phyloP scores from a whole-genome alignment of 2,329 filamentous ascomycete genomes.

The Teratosphaeria viscida region DNA sequence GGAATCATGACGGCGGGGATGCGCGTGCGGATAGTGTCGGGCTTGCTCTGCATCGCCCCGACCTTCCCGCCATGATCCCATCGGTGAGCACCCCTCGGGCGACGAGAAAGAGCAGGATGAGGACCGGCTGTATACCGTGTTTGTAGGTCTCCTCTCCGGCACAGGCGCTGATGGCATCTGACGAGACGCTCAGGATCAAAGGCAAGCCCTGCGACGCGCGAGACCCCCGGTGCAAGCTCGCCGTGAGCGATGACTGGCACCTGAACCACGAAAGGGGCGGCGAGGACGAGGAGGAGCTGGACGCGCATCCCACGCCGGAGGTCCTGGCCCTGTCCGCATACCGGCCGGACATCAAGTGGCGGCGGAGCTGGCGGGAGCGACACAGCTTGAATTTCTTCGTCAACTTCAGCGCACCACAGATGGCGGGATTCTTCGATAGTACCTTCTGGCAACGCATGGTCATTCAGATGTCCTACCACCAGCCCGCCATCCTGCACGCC shows the following conservation, averaged over 20 bases:
- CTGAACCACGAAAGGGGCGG: slow-evolving; percentile 9
- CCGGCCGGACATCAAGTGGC: slow-evolving; percentile 21
- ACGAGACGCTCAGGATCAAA: slow-evolving; percentile 13
- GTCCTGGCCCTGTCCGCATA: slow-evolving; percentile 10
- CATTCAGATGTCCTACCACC: slow-evolving; percentile 23
- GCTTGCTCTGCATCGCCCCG: background rate
- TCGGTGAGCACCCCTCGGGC: background rate
- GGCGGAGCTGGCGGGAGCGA: slow-evolving; percentile 22
- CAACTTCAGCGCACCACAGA: slow-evolving; percentile 29
- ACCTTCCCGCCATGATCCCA: background rate
- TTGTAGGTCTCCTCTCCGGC: slow-evolving; percentile 13
- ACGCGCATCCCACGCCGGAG: slow-evolving; percentile 4
- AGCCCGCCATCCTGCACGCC: slow-evolving; percentile 24
- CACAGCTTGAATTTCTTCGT: slow-evolving; percentile 26
- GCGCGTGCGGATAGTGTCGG: background rate
- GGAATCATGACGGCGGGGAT: background rate
- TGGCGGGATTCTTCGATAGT: slow-evolving; percentile 25
- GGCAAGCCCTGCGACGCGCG: slow-evolving; percentile 19
- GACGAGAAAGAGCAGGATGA: slow-evolving; percentile 13
- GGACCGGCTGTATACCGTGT: slow-evolving; percentile 25
- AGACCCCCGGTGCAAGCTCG: slow-evolving; percentile 17
- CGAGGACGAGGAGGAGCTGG: slow-evolving; percentile 7
- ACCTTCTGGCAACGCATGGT: slow-evolving; percentile 25
- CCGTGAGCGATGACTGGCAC: slow-evolving; percentile 21
- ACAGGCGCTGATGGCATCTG: slow-evolving; percentile 1